These are phyloP conservation scores for Vigna reflexopilosa DNA, from an alignment of 306 rosid genomes.

Conservation along the genomic window DNA sequence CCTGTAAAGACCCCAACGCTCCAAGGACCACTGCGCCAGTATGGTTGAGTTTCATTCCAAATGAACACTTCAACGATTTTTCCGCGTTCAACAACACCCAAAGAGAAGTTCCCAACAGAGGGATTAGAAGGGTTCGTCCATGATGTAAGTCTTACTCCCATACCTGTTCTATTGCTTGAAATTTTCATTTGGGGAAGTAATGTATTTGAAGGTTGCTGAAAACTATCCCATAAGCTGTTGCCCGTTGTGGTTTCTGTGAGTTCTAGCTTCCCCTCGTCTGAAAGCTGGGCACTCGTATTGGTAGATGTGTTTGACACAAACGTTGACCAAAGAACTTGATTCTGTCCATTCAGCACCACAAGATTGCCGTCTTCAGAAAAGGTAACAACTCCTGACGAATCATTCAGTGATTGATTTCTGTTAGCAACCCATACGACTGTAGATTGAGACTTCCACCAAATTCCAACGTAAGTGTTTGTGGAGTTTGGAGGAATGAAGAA, in stretches of 20 bases:
- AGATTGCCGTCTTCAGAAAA: not conserved
- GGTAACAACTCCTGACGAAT: not conserved
- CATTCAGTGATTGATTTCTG: conserved; percentile 2
- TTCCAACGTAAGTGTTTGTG: conserved; percentile 4
- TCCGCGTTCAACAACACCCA: not conserved
- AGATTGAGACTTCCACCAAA: conserved; percentile 9
- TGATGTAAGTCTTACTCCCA: conserved; percentile 2
- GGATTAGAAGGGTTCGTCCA: conserved; percentile 48
- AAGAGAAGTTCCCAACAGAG: conserved; percentile 40
- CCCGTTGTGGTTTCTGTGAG: conserved; percentile 7
- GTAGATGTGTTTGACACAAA: not conserved
- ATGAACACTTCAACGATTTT: conserved; percentile 18
- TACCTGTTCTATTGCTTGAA: not conserved
- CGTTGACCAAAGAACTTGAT: conserved; percentile 45
- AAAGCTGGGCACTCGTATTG: conserved; percentile 14
- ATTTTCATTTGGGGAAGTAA: conserved; percentile 40
- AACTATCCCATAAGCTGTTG: conserved; percentile 46
- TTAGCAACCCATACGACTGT: conserved; percentile 17
- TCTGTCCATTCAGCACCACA: conserved; percentile 40
- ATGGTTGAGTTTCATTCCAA: conserved; percentile 35
- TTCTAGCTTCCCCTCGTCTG: conserved; percentile 47
- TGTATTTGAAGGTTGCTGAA: conserved; percentile 42
- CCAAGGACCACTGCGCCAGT: conserved; percentile 47
- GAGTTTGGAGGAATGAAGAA: conserved; percentile 22
- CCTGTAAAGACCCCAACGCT: conserved; percentile 32